Base-by-base conservation (phyloP, 345 rosid genomes). In the Dipteronia dyeriana region DNA sequence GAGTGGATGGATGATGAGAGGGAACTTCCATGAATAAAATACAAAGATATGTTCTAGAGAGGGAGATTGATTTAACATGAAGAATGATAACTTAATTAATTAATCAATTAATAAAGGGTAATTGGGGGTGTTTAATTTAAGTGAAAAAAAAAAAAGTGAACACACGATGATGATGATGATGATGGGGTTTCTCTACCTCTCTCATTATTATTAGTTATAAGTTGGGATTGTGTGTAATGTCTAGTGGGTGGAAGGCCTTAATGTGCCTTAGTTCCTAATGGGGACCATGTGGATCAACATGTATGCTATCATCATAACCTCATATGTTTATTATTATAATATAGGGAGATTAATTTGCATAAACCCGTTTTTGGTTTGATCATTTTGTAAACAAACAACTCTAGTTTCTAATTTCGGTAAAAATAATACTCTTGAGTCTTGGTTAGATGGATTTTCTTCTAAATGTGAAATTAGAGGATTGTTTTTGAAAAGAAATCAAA, bases 271-370 rank as follows among this genome's bases (percentile, higher is more conserved):
- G 78, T 56, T 76, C 78, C 84, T 67, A 39, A 39, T 71, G 85
- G 85, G 90, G 90, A 80, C 88, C 90, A 87, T 73, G 88, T 79
- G 88, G 84, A 79, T 82, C 80, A 85, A 78, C 82, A 79, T 85
- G 77, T 19, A 56, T 25, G 85, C 75, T 66, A 74, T 68, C 68
- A 79, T 81, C 70, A 75, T 20, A 56, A 17, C 78, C 67, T 71
- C 43, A n/a, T 53, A 39, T 57, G 10, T 41, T 6, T 41, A 41
- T 41, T 31, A 41, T 41, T 9, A 41, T 41, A 41, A 22, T 6
- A 59, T 6, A 45, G 3, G 2, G 20, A n/a, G 20, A 59, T 51
- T 14, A 14, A 59, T 22, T 5, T 59, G 26, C 1, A 20, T 19
- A 45, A 9, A 45, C 22, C 23, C 38, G 0, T 31, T 31, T 31